These are phyloP conservation scores for Bjerkandera adusta DNA, from an alignment of 1,284 basidiomycete genomes.

Conservation along the genomic window DNA sequence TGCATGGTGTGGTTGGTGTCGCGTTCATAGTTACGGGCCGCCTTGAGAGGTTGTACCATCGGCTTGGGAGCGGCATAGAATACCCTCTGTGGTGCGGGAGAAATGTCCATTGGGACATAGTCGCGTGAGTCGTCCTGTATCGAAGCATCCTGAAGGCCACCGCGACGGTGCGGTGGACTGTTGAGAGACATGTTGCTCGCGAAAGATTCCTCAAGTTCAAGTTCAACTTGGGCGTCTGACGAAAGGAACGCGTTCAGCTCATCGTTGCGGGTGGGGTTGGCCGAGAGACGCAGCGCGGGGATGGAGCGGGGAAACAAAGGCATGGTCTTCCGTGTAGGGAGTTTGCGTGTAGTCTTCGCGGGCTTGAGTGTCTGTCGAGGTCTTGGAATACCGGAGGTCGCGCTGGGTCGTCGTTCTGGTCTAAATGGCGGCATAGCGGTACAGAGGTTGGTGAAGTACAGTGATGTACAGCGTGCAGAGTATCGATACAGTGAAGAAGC, in stretches of 20 bases:
- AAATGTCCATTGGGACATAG: conserved; percentile 70
- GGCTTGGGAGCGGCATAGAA: conserved; percentile 25
- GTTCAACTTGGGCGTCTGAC: conserved; percentile 63
- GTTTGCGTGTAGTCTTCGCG: not conserved
- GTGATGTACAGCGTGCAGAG: conserved; percentile 6
- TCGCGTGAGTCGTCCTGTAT: conserved; percentile 44
- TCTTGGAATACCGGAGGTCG: not conserved
- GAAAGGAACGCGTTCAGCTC: conserved; percentile 66
- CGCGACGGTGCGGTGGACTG: conserved; percentile 48
- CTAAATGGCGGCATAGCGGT: conserved; percentile 48
- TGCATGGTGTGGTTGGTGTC: conserved; percentile 9
- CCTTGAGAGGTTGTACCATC: conserved; percentile 47
- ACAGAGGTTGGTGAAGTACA: conserved; percentile 12
- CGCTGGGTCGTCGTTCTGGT: conserved; percentile 18
- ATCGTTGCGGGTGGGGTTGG: conserved; percentile 50
- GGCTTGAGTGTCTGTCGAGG: not conserved
- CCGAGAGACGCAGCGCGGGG: conserved; percentile 50
- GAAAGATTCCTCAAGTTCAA: conserved; percentile 75
- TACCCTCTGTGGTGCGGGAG: conserved; percentile 52
- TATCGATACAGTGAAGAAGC: conserved; percentile 7
- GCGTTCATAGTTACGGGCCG: not conserved
- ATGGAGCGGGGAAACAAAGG: conserved; percentile 30
- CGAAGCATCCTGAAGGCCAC: conserved; percentile 38
- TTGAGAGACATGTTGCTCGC: conserved; percentile 76
- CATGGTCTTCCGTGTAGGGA: conserved; percentile 7